Evolutionary conservation across 192 early-diverging fungal genomes (phyloP).

Genomic region (Podila minutissima): DNA sequence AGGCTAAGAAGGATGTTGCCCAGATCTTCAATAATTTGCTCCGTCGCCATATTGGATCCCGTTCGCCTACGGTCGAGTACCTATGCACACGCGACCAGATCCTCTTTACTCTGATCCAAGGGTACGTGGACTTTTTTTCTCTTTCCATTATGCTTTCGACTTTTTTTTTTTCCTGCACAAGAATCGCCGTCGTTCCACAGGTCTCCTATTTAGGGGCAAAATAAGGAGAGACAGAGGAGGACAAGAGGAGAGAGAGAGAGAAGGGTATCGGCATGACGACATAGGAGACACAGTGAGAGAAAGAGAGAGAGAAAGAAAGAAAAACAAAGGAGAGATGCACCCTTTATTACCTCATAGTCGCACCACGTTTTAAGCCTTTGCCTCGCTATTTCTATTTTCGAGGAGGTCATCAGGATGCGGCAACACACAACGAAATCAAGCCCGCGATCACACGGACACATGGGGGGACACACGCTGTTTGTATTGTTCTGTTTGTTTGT

Average conservation of each 20-base stretch:
- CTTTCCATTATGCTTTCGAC: neutral
- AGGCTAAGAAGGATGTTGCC: constrained; percentile 97
- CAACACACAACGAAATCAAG: neutral
- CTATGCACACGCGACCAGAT: constrained; percentile 87
- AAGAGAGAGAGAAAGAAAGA: neutral
- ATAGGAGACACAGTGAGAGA: neutral
- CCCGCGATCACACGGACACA: neutral
- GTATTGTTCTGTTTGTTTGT: too few relatives aligned
- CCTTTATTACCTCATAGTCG: neutral
- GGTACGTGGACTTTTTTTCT: constrained; percentile 54
- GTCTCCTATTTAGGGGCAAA: neutral
- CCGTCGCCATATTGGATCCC: constrained; percentile 91
- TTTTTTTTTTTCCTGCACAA: neutral
- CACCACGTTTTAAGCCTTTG: neutral
- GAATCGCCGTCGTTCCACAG: neutral
- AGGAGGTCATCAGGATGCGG: constrained; percentile 1
- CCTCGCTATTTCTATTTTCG: neutral
- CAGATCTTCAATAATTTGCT: constrained; percentile 98
- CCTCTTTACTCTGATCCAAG: constrained; percentile 82
- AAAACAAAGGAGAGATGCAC: neutral
- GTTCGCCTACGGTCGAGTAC: constrained; percentile 97
- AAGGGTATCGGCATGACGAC: neutral
- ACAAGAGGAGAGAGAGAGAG: neutral
- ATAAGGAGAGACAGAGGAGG: neutral
- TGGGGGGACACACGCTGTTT: too few relatives aligned